Evolutionary conservation across 352 stramenopile genomes (phyloP).

Genomic region (Pythium pyrilobum): DNA sequence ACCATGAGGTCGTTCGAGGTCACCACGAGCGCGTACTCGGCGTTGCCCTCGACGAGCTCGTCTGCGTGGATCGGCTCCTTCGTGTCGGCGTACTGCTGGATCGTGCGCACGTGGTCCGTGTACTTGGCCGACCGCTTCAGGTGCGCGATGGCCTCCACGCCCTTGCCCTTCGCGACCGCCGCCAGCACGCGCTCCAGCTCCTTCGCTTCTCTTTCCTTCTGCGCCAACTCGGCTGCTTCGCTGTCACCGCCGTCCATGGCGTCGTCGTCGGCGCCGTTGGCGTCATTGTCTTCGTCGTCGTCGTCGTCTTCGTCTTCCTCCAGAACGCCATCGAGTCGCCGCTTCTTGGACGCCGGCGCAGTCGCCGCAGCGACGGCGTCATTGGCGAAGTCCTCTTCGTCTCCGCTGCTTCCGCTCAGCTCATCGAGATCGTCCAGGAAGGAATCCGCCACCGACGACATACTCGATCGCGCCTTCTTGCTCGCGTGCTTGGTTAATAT

Average conservation of each 20-base stretch:
- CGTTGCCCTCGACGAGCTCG: constrained; percentile 51
- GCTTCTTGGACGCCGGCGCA: constrained; percentile 13
- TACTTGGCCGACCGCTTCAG: constrained; percentile 76
- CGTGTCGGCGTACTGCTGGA: constrained; percentile 45
- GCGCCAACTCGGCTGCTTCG: not conserved
- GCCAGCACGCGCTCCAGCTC: constrained; percentile 37
- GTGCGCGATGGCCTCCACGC: constrained; percentile 52
- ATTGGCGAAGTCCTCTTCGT: constrained; percentile 46
- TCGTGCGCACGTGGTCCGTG: constrained; percentile 59
- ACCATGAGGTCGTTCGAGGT: constrained; percentile 92
- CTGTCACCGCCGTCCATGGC: constrained; percentile 1
- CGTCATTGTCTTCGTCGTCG: constrained; percentile 21
- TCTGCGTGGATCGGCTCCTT: constrained; percentile 25
- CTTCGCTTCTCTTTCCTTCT: constrained; percentile 17
- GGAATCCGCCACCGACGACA: constrained; percentile 83
- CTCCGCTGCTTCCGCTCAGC: constrained; percentile 74
- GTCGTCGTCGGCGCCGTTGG: constrained; percentile 15
- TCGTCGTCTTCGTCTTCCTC: constrained; percentile 15
- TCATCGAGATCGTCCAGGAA: constrained; percentile 89
- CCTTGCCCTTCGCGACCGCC: constrained; percentile 40
- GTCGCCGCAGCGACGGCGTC: not conserved
- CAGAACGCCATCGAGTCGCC: constrained; percentile 3
- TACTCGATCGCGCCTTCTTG: constrained; percentile 30
- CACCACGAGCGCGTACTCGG: constrained; percentile 82
- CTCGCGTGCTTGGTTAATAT: not conserved